phyloP scores from a whole-genome alignment of 1,139 yeast genomes.

The Yamadazyma oceani region DNA sequence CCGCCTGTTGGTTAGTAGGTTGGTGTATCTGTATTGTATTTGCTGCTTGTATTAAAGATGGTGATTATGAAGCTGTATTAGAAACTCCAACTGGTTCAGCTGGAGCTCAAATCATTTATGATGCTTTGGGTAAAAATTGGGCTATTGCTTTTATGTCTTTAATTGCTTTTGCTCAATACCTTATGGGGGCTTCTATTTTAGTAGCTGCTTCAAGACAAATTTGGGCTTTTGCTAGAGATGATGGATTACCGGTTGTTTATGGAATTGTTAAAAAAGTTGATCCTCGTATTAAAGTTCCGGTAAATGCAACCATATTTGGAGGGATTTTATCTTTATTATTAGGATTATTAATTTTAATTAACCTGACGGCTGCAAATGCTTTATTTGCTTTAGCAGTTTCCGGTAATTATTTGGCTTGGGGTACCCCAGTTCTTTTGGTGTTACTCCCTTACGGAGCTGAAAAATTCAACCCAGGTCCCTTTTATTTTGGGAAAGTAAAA shows the following conservation, averaged over 20 bases:
- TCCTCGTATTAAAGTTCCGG: conserved; percentile 52
- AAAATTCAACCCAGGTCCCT: conserved; percentile 62
- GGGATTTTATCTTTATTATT: conserved; percentile 47
- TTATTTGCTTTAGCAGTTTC: conserved; percentile 51
- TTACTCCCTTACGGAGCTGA: conserved; percentile 41
- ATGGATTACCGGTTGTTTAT: conserved; percentile 43
- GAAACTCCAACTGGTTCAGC: conserved; percentile 50
- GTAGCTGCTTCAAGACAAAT: conserved; percentile 40
- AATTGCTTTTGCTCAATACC: conserved; percentile 59
- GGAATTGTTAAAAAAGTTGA: conserved; percentile 53
- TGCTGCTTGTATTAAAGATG: conserved; percentile 53
- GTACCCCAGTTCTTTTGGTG: conserved; percentile 40
- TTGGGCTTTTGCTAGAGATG: conserved; percentile 43
- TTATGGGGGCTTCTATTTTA: conserved; percentile 54
- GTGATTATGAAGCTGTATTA: conserved; percentile 47
- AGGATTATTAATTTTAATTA: conserved; percentile 60
- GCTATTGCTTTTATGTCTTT: conserved; percentile 63
- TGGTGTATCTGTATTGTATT: conserved; percentile 55
- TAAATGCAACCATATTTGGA: conserved; percentile 59
- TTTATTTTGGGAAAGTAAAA: conserved; percentile 52
- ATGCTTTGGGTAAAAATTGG: conserved; percentile 70
- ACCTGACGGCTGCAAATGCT: conserved; percentile 58
- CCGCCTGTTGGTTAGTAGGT: conserved; percentile 62
- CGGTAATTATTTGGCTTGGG: conserved; percentile 44
- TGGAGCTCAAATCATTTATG: conserved; percentile 65